Conservation (phyloP, 306 rosid species). For the Vigna trinervia region DNA sequence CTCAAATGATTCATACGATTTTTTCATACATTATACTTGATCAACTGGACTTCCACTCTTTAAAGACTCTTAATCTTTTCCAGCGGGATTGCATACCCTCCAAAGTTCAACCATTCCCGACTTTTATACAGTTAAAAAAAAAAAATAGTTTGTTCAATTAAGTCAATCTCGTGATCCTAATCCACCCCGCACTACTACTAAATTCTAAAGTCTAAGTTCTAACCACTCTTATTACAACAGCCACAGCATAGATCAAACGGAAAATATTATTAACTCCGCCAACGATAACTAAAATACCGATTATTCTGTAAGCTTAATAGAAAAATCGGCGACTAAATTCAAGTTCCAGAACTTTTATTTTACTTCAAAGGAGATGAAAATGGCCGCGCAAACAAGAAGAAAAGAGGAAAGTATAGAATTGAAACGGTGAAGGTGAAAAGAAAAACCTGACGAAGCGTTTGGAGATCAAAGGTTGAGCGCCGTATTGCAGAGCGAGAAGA, state of each 20-base stretch:
- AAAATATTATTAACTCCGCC: conserved; percentile 11
- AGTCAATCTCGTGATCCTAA: conserved; percentile 12
- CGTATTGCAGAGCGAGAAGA: conserved; percentile 89
- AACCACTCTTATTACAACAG: conserved; percentile 9
- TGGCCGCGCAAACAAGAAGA: not conserved
- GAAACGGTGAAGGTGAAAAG: conserved; percentile 2
- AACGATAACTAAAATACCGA: not conserved
- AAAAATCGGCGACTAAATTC: conserved; percentile 20
- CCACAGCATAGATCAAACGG: not conserved
- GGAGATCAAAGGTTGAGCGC: conserved; percentile 96
- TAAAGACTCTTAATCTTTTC: conserved; percentile 15
- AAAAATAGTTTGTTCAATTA: conserved; percentile 11
- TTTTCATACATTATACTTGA: not conserved
- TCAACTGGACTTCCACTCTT: not conserved
- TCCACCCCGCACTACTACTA: not conserved
- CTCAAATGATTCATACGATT: not conserved
- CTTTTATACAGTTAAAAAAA: not conserved
- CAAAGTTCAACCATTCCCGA: conserved; percentile 18
- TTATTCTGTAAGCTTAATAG: not conserved
- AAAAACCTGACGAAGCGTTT: conserved; percentile 76
- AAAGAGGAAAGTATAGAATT: not conserved
- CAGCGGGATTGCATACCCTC: not conserved
- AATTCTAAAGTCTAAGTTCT: too few species aligned
- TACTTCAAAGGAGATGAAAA: not conserved
- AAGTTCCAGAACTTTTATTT: not conserved